Percentiles rank a stretch among this genome's conserved stretches.
These are phyloP conservation scores for Amphirosellinia nigrospora DNA, from an alignment of 495 filamentous ascomycete genomes.

Conservation along the genomic window DNA sequence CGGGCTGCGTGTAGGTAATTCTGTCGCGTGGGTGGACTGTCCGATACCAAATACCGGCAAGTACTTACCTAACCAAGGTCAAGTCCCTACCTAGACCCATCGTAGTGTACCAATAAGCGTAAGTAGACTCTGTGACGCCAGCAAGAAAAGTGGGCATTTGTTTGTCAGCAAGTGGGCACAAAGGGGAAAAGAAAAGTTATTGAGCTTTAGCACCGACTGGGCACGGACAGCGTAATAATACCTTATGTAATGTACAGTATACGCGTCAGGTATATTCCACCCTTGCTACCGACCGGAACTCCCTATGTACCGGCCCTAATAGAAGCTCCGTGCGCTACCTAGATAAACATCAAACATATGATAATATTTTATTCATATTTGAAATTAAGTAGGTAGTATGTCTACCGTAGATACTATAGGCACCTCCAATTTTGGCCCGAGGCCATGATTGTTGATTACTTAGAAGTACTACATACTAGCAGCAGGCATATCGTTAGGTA, in stretches of 20 bases:
- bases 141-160: not conserved
- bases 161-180: slow-evolving; percentile 21
- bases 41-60: not conserved
- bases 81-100: not conserved
- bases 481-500: not conserved
- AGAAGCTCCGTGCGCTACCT: too few relatives aligned
- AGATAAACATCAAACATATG: too few relatives aligned
- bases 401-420: too few relatives aligned
- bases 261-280: not conserved
- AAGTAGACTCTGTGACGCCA: slow-evolving; percentile 15
- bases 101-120: too few relatives aligned
- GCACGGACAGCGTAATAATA: slow-evolving; percentile 19
- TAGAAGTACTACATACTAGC: not conserved
- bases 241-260: slow-evolving; percentile 23
- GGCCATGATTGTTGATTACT: not conserved
- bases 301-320: not conserved
- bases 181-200: slow-evolving; percentile 7
- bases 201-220: not conserved
- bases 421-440: not conserved
- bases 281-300: too few relatives aligned
- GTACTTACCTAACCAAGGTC: not conserved
- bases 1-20: slow-evolving; percentile 20
- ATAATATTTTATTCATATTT: too few relatives aligned
- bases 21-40: slow-evolving; percentile 19
- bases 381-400: too few relatives aligned